Evolutionary conservation across 208 protist genomes (phyloP).

Genomic region (Vickermania ingenoplastis): DNA sequence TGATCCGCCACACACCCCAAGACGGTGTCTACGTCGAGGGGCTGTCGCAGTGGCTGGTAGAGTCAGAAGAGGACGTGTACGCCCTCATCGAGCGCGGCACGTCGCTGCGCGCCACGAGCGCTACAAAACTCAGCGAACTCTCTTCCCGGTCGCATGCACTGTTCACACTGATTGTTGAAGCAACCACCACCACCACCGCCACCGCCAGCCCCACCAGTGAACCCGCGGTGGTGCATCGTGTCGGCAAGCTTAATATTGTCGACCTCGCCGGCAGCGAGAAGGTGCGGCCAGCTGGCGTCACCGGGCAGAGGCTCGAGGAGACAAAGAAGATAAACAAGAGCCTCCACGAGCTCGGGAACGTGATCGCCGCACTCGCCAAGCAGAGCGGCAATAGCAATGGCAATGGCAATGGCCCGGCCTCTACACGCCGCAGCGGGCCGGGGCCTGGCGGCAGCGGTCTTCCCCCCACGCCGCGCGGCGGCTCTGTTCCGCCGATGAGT

Average conservation of each 20-base stretch:
- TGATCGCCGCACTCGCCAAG: conserved; percentile 42
- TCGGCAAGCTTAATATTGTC: conserved; percentile 91
- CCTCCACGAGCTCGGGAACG: conserved; percentile 48
- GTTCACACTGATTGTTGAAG: conserved; percentile 73
- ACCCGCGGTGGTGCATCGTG: conserved; percentile 13
- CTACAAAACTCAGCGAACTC: conserved; percentile 89
- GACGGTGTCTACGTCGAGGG: conserved; percentile 88
- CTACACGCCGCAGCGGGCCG: conserved; percentile 9
- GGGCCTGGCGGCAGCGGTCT: conserved; percentile 1
- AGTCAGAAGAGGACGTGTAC: conserved; percentile 86
- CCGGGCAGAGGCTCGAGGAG: conserved; percentile 80
- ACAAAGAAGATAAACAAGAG: conserved; percentile 64
- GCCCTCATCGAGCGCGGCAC: conserved; percentile 77
- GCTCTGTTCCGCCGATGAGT: background rate
- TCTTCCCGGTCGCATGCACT: conserved; percentile 95
- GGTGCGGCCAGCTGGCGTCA: conserved; percentile 51
- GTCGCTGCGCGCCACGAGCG: conserved; percentile 43
- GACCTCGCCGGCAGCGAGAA: conserved; percentile 92
- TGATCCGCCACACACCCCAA: conserved; percentile 61
- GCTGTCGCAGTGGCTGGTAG: conserved; percentile 86
- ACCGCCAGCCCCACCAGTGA: background rate
- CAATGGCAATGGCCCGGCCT: background rate
- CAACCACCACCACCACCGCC: conserved; percentile 33
- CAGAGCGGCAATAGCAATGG: background rate
- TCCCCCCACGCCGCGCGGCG: background rate